A percentile compares a stretch with the other conserved stretches of the same genome.
Conservation (phyloP, 2,329 filamentous ascomycete species). For the Nothopassalora personata region DNA sequence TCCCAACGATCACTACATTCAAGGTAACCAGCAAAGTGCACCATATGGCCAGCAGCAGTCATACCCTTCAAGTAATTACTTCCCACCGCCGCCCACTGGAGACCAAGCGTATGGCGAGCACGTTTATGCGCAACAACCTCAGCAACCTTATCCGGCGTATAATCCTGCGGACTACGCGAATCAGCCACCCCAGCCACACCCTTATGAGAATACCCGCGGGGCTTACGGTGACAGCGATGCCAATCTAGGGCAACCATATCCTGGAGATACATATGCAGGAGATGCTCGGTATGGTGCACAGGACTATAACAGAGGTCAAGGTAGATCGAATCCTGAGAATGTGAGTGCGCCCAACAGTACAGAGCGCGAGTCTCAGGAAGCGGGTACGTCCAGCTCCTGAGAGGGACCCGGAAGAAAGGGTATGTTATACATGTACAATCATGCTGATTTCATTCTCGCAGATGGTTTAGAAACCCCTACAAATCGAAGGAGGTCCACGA, state of each 20-base stretch:
- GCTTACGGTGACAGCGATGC: conserved; percentile 27
- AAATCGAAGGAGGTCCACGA: conserved; percentile 21
- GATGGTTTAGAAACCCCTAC: conserved; percentile 28
- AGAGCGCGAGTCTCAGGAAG: conserved; percentile 27
- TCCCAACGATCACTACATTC: conserved; percentile 31
- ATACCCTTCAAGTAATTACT: conserved; percentile 45
- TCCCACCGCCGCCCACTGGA: conserved; percentile 43
- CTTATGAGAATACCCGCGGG: conserved; percentile 28
- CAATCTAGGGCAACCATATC: conserved; percentile 27
- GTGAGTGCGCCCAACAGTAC: conserved; percentile 40
- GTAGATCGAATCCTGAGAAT: conserved; percentile 36
- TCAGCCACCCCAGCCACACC: conserved; percentile 23
- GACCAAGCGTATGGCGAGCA: conserved; percentile 20
- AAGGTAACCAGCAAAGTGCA: conserved; percentile 28
- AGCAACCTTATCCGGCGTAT: conserved; percentile 33
- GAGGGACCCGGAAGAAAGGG: conserved; percentile 10
- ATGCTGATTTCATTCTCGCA: conserved; percentile 10
- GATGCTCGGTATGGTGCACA: conserved; percentile 27
- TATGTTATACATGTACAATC: neutral
- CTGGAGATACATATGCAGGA: conserved; percentile 30
- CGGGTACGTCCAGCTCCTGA: conserved; percentile 21
- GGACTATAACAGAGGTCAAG: conserved; percentile 20
- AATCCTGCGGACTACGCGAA: conserved; percentile 44
- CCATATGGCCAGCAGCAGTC: conserved; percentile 19
- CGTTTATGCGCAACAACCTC: conserved; percentile 30